These are phyloP conservation scores for Entomortierella lignicola DNA, from an alignment of 192 early-diverging fungal species.

Conservation along the genomic window DNA sequence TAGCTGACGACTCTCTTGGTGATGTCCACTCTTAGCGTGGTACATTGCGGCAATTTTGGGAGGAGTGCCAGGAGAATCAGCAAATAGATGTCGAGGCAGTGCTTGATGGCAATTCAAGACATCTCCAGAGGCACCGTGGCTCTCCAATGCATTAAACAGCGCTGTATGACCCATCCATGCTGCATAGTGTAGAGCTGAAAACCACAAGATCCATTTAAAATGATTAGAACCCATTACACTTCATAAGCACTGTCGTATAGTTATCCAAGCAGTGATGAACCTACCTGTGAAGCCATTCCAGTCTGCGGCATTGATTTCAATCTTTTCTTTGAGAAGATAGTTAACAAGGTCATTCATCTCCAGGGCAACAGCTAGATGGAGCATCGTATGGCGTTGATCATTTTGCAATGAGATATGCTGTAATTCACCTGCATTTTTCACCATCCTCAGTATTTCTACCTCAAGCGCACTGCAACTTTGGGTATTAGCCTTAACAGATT, in stretches of 20 bases:
- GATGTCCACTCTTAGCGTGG: conserved; percentile 9
- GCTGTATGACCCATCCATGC: conserved; percentile 34
- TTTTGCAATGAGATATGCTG: conserved; percentile 54
- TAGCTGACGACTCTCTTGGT: background rate
- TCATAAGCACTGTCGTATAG: background rate
- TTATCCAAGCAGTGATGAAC: background rate
- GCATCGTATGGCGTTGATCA: conserved; percentile 46
- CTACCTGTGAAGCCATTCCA: conserved; percentile 54
- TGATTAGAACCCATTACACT: background rate
- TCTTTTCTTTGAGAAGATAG: conserved; percentile 38
- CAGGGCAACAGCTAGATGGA: conserved; percentile 40
- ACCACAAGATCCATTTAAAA: background rate
- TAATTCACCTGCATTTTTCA: conserved; percentile 25
- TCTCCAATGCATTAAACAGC: conserved; percentile 27
- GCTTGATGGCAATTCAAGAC: conserved; percentile 32
- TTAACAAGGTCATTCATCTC: conserved; percentile 43
- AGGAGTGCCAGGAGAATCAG: conserved; percentile 5
- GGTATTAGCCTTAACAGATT: conserved; percentile 18
- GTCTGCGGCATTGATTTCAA: conserved; percentile 49
- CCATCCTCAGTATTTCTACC: conserved; percentile 19
- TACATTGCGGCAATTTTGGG: conserved; percentile 33
- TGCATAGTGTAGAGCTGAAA: conserved; percentile 43
- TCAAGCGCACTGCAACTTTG: conserved; percentile 35
- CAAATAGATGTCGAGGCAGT: conserved; percentile 33
- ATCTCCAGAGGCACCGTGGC: conserved; percentile 30